Percentiles rank a stretch among this genome's conserved stretches.
phyloP scores from a whole-genome alignment of 305 asterid species.

The Plantago rigida region DNA sequence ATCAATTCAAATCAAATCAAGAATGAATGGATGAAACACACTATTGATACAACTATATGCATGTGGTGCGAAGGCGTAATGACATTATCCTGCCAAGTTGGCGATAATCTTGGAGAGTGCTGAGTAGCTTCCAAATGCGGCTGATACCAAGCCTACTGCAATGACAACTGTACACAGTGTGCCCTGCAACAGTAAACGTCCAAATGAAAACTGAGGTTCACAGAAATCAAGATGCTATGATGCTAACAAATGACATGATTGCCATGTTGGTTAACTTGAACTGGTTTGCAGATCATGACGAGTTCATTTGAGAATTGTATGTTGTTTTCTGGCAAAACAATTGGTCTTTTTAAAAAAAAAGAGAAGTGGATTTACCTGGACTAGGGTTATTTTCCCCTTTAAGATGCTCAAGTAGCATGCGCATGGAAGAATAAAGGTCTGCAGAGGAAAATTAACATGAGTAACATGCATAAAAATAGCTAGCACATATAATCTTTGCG shows the following conservation, averaged over 20 bases:
- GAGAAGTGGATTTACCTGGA: constrained; percentile 45
- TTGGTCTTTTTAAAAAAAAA: not conserved
- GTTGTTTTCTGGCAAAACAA: too few relatives aligned
- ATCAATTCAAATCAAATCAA: constrained; percentile 1
- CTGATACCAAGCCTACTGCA: constrained; percentile 47
- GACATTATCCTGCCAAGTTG: constrained; percentile 31
- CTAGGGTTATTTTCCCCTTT: constrained; percentile 40
- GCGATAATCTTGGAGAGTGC: constrained; percentile 57
- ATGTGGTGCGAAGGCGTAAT: too few relatives aligned
- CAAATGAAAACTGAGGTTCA: not conserved
- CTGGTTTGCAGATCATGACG: too few relatives aligned
- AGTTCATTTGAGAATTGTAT: too few relatives aligned
- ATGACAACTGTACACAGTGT: constrained; percentile 46
- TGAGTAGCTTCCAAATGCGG: constrained; percentile 63
- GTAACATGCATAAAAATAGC: constrained; percentile 1
- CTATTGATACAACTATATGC: not conserved
- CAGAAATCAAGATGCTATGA: not conserved
- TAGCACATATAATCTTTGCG: too few relatives aligned
- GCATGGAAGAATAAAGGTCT: constrained; percentile 86
- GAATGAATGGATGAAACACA: not conserved
- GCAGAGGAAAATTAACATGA: constrained; percentile 12
- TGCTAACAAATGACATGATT: too few relatives aligned
- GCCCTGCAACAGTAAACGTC: constrained; percentile 31
- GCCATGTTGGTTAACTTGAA: too few relatives aligned
- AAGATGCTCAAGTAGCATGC: constrained; percentile 76